Evolutionary conservation across 768 basidiomycete species (phyloP).

Genomic region (Rhodotorula paludigena): DNA sequence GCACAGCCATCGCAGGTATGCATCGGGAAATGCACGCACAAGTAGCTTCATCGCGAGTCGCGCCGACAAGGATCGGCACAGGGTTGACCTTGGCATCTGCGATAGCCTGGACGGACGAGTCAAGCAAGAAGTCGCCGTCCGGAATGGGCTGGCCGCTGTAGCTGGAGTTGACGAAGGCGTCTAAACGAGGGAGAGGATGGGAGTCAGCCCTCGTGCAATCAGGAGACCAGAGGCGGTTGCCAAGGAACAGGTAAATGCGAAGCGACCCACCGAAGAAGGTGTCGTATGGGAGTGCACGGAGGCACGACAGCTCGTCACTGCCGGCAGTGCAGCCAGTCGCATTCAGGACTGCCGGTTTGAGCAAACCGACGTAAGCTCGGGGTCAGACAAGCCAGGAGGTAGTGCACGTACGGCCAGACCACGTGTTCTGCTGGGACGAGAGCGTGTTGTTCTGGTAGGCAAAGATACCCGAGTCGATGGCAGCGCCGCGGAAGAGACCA

Average conservation of each 20-base stretch:
- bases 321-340: conserved; percentile 19
- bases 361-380: neutral
- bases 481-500: conserved; percentile 28
- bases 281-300: conserved; percentile 27
- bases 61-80: too few species aligned
- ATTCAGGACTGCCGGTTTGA: conserved; percentile 9
- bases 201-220: conserved; percentile 11
- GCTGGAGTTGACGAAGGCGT: neutral
- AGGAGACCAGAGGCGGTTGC: conserved; percentile 26
- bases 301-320: conserved; percentile 24
- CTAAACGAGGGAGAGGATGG: too few species aligned
- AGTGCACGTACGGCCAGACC: too few species aligned
- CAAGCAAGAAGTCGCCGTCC: too few species aligned
- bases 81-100: too few species aligned
- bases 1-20: too few species aligned
- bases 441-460: too few species aligned
- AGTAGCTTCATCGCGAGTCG: too few species aligned
- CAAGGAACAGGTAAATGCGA: conserved; percentile 8
- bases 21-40: too few species aligned
- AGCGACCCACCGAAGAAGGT: conserved; percentile 12
- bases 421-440: too few species aligned
- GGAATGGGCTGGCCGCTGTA: conserved; percentile 8
- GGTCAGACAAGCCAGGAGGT: neutral
- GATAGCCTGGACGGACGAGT: too few species aligned
- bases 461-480: conserved; percentile 30